Percentiles rank a stretch among this genome's conserved stretches.
Evolutionary conservation across 2,329 filamentous ascomycete species (phyloP).

Genomic region (Stagonosporopsis rhizophila): DNA sequence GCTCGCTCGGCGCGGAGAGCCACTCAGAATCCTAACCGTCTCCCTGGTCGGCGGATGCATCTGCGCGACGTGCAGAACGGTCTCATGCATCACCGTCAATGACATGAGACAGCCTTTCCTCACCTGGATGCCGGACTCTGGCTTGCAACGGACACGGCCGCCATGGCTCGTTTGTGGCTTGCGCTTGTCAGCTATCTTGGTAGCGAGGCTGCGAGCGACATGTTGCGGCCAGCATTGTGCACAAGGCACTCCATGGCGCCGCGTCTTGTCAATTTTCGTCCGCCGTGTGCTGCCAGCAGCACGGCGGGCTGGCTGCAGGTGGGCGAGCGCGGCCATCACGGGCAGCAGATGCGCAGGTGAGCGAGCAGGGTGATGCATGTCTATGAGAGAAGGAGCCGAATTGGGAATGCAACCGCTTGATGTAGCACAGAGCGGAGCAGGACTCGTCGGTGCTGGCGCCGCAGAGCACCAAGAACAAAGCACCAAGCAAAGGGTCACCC

Average conservation of each 20-base stretch:
- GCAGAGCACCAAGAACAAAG: no score
- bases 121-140: constrained; percentile 35
- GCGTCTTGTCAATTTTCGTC: not conserved
- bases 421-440: constrained; percentile 28
- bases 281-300: constrained; percentile 5
- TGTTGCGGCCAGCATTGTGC: constrained; percentile 13
- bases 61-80: constrained; percentile 32
- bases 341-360: not conserved
- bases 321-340: not conserved
- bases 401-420: constrained; percentile 26
- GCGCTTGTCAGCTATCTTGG: constrained; percentile 25
- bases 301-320: not conserved
- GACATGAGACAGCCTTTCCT: constrained; percentile 31
- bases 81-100: constrained; percentile 34
- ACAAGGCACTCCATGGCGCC: constrained; percentile 8
- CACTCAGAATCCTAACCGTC: constrained; percentile 31
- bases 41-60: constrained; percentile 36
- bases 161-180: constrained; percentile 27
- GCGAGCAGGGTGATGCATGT: constrained; percentile 12
- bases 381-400: constrained; percentile 14
- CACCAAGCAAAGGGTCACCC: not conserved
- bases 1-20: constrained; percentile 15
- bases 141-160: constrained; percentile 27
- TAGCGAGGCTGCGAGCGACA: constrained; percentile 20
- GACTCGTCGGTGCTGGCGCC: constrained; percentile 38